Evolutionary conservation across 805 yeast species (phyloP), one percentile per base, ranked within the genome.

Genomic region (Yamadazyma kitorensis): DNA sequence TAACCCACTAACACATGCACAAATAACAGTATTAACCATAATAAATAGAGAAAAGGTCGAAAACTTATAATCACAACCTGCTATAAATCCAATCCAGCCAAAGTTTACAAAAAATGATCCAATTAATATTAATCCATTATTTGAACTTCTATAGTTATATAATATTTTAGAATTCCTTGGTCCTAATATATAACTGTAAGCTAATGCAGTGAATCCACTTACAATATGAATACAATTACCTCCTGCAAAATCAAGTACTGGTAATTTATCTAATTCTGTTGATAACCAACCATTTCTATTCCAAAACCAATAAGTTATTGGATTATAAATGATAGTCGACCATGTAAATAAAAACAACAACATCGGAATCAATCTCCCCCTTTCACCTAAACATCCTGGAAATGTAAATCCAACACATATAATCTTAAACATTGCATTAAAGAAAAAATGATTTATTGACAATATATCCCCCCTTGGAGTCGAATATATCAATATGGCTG

Each of bases 261-360:
- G 70, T 3, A 61, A 39, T 20, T 38, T 48, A 11, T 44, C 38
- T 12, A 52, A 45, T 34, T 64, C 64, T 1, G 57, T 47, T 0
- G 68, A 61, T 4, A 67, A 52, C 72, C 72, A 67, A 7, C 73
- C 73, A 31, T 63, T 52, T 15, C 44, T 35, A 41, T 65, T 66
- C 73, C 73, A 67, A 39, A 63, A 58, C 73, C 73, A 67, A 41
- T 65, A 67, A 2, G 63, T 61, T 3, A 67, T 66, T 2, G 73
- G 73, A 35, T 64, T 64, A 39, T 65, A 66, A 12, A 67, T 57
- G 15, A 64, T 55, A 10, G 49, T 42, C 1, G 69, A 63, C 73
- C 73, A 67, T 19, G 56, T 33, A 33, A 65, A 56, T 11, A 62
- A 16, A 34, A 66, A 67, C 10, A 65, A 51, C 8, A 64, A 30